Conservation (phyloP, 1,139 yeast species). For the Kodamaea alishanica region DNA sequence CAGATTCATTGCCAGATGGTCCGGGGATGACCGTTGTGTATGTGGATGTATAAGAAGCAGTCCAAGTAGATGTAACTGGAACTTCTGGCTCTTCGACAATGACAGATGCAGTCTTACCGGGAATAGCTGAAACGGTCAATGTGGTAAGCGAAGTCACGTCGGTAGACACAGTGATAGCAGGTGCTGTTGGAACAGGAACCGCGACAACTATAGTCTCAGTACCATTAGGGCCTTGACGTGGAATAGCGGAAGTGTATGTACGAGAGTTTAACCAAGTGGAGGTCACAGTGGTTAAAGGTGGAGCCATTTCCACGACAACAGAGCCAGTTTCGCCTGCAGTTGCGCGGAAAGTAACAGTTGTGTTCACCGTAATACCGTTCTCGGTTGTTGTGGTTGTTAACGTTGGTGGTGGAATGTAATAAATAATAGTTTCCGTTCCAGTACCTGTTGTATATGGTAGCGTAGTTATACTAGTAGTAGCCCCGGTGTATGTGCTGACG, state of each 20-base stretch:
- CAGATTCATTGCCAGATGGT: no score
- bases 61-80: conserved; percentile 11
- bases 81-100: conserved; percentile 10
- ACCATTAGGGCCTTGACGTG: conserved; percentile 5
- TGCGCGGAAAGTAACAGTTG: conserved; percentile 8
- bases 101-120: conserved; percentile 9
- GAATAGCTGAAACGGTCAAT: conserved; percentile 8
- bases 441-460: conserved; percentile 11
- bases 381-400: conserved; percentile 10
- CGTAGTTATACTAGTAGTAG: conserved; percentile 11
- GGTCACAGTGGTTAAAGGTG: conserved; percentile 9
- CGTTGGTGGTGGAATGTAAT: conserved; percentile 10
- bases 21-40: no score
- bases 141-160: conserved; percentile 7
- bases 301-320: conserved; percentile 3
- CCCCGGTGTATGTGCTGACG: conserved; percentile 4
- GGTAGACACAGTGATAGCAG: conserved; percentile 11
- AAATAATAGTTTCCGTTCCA: conserved; percentile 10
- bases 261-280: conserved; percentile 5
- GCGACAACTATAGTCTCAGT: conserved; percentile 11
- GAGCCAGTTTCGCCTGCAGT: conserved; percentile 9
- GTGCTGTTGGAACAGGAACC: conserved; percentile 9
- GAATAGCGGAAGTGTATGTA: conserved; percentile 5
- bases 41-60: conserved; percentile 5
- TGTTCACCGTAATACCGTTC: conserved; percentile 7